These are phyloP conservation scores for Hypoxylon rickii DNA, from an alignment of 495 filamentous ascomycete species.

Conservation along the genomic window DNA sequence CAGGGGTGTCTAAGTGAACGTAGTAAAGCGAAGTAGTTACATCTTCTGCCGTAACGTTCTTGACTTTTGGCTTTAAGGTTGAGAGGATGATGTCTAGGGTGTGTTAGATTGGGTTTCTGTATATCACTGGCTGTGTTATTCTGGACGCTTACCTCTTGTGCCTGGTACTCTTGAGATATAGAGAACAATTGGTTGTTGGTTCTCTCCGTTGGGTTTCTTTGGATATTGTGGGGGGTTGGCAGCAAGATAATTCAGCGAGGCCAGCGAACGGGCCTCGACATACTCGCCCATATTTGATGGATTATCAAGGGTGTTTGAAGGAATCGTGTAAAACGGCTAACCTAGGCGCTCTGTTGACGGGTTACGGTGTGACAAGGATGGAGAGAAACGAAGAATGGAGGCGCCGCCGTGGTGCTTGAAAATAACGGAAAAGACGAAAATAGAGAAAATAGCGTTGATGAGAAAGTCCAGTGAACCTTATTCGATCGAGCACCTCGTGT, in stretches of 20 bases:
- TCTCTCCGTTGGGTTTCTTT: conserved; percentile 67
- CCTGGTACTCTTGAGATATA: conserved; percentile 94
- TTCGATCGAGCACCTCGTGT: conserved; percentile 19
- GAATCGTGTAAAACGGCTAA: not conserved
- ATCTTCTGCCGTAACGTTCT: conserved; percentile 85
- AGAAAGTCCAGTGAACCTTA: conserved; percentile 7
- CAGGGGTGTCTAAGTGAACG: conserved; percentile 73
- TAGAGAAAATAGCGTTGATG: not conserved
- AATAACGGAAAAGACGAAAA: too few relatives aligned
- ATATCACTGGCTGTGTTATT: conserved; percentile 16
- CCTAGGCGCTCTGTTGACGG: not conserved
- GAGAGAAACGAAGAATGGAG: conserved; percentile 14
- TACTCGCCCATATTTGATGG: conserved; percentile 46
- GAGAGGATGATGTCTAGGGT: conserved; percentile 87
- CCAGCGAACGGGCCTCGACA: conserved; percentile 82
- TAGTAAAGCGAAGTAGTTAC: conserved; percentile 90
- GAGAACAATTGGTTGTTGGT: conserved; percentile 70
- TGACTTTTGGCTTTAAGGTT: conserved; percentile 80
- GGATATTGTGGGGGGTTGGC: conserved; percentile 86
- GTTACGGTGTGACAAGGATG: conserved; percentile 14
- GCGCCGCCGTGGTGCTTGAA: too few relatives aligned
- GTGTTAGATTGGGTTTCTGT: conserved; percentile 20
- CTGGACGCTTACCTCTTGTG: conserved; percentile 67
- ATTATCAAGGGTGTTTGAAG: not conserved
- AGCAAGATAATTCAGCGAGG: conserved; percentile 76